Percentiles rank a stretch among this genome's conserved stretches.
Evolutionary conservation across 2,329 filamentous ascomycete species (phyloP).

Genomic region (Fusarium robinianum): DNA sequence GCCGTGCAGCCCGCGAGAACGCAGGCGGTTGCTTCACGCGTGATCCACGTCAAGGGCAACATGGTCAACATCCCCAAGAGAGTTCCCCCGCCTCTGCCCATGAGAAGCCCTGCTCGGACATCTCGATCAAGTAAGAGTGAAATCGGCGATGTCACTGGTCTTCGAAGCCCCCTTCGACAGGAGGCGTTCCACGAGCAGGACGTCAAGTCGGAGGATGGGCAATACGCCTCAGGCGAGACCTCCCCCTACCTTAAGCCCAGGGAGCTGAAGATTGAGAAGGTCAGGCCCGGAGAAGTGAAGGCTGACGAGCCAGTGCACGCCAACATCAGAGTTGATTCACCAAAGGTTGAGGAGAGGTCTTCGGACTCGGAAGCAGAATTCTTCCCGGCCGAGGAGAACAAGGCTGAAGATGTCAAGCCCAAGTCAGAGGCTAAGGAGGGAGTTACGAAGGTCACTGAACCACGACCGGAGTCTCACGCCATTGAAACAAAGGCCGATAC

Average conservation of each 20-base stretch:
- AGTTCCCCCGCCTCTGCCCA: slow-evolving; percentile 75
- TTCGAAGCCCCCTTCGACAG: slow-evolving; percentile 57
- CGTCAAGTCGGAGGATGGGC: slow-evolving; percentile 31
- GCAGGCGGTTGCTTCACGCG: slow-evolving; percentile 65
- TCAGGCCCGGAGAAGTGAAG: slow-evolving; percentile 10
- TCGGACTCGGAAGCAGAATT: slow-evolving; percentile 32
- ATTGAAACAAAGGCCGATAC: slow-evolving; percentile 12
- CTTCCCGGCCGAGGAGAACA: slow-evolving; percentile 25
- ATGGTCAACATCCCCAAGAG: slow-evolving; percentile 86
- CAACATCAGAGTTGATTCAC: slow-evolving; percentile 2
- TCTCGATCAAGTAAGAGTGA: slow-evolving; percentile 56
- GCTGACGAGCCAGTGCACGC: slow-evolving; percentile 10
- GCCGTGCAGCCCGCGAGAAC: slow-evolving; percentile 58
- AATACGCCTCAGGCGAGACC: slow-evolving; percentile 22
- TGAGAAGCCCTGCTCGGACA: slow-evolving; percentile 71
- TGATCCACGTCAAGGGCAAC: slow-evolving; percentile 73
- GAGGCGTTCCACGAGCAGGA: slow-evolving; percentile 50
- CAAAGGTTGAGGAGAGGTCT: slow-evolving; percentile 14
- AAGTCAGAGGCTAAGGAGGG: slow-evolving; percentile 13
- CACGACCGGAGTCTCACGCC: neutral
- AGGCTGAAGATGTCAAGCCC: slow-evolving; percentile 5
- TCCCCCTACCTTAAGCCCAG: slow-evolving; percentile 28
- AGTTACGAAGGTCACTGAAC: slow-evolving; percentile 3
- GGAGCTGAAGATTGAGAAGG: slow-evolving; percentile 30
- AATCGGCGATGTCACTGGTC: slow-evolving; percentile 61